These are phyloP conservation scores for Aspergillus aculeatinus DNA, from an alignment of 2,329 filamentous ascomycete species.

Conservation along the genomic window DNA sequence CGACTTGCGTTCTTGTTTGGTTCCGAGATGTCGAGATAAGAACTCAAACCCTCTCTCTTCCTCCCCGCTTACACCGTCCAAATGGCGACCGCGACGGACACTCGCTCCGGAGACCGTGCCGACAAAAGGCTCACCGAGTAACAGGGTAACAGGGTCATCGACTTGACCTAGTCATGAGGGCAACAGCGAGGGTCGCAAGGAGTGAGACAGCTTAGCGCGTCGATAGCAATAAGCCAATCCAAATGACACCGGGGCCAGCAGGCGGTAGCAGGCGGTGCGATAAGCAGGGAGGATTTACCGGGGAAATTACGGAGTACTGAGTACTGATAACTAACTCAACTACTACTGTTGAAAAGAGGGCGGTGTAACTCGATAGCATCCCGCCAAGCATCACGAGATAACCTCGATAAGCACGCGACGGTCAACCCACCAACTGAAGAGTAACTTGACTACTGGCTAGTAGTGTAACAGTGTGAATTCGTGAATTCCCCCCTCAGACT, in stretches of 20 bases:
- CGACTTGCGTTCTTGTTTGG: neutral
- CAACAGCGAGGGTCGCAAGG: neutral
- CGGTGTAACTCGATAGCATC: constrained; percentile 8
- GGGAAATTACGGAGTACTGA: neutral
- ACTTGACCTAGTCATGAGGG: neutral
- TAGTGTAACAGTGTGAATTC: neutral
- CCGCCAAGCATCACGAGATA: constrained; percentile 17
- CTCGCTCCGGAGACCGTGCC: neutral
- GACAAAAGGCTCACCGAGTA: neutral
- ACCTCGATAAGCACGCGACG: constrained; percentile 9
- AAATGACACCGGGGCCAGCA: constrained; percentile 3
- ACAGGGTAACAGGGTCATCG: neutral
- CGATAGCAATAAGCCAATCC: neutral
- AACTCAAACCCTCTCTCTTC: neutral
- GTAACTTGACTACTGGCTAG: neutral
- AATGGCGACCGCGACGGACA: neutral
- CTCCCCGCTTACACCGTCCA: neutral
- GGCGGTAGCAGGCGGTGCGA: constrained; percentile 6
- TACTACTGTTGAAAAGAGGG: neutral
- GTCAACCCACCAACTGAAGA: no score
- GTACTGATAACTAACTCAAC: no score
- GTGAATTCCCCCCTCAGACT: constrained; percentile 18
- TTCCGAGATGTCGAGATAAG: neutral
- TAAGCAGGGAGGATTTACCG: neutral
- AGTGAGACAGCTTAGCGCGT: neutral